Evolutionary conservation across 2,329 filamentous ascomycete genomes (phyloP).

Genomic region (Geosmithia putterillii): DNA sequence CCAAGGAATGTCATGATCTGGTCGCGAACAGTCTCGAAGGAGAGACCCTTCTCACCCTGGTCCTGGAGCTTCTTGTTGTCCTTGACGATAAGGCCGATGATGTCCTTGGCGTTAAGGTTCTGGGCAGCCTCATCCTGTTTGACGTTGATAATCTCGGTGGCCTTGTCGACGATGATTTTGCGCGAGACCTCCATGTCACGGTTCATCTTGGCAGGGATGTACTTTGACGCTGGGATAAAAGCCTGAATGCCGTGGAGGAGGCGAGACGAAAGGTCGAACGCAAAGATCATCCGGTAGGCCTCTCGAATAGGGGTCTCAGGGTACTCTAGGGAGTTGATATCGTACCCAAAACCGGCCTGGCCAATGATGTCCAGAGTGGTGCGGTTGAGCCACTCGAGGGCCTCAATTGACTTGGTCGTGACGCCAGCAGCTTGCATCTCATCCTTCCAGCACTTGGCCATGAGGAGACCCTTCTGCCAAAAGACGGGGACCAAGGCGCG

Average conservation of each 20-base stretch:
- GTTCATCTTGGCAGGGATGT: slow-evolving; percentile 24
- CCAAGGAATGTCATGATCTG: slow-evolving; percentile 27
- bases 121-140: slow-evolving; percentile 19
- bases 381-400: slow-evolving; percentile 28
- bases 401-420: slow-evolving; percentile 18
- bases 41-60: slow-evolving; percentile 19
- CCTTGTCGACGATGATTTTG: slow-evolving; percentile 19
- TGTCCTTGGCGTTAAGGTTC: slow-evolving; percentile 18
- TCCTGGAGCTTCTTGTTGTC: slow-evolving; percentile 26
- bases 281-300: slow-evolving; percentile 22
- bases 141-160: slow-evolving; percentile 20
- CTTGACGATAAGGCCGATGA: slow-evolving; percentile 25
- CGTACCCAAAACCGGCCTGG: slow-evolving; percentile 25
- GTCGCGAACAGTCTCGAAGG: slow-evolving; percentile 15
- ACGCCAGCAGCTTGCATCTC: slow-evolving; percentile 16
- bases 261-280: slow-evolving; percentile 7
- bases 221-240: slow-evolving; percentile 23
- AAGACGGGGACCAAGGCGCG: slow-evolving; percentile 22
- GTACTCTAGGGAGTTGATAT: slow-evolving; percentile 24
- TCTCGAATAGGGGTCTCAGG: slow-evolving; percentile 21
- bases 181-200: slow-evolving; percentile 19
- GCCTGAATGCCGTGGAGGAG: slow-evolving; percentile 27
- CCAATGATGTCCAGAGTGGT: slow-evolving; percentile 30
- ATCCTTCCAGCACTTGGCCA: slow-evolving; percentile 27
- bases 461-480: slow-evolving; percentile 24